Conservation (phyloP, 805 yeast species). For the Pichia kluyveri region DNA sequence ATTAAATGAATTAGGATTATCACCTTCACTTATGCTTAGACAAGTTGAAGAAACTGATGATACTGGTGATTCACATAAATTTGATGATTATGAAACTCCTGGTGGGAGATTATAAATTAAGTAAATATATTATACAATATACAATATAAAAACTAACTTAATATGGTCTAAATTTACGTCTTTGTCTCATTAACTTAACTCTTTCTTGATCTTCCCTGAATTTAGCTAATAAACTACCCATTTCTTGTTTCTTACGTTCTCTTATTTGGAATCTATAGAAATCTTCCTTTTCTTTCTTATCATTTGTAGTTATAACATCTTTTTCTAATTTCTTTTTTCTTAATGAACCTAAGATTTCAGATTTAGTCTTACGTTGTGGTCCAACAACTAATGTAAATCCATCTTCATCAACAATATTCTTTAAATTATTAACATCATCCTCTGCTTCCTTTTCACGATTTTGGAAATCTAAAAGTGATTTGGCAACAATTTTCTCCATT, state of each 20-base stretch:
- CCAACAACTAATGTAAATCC: slow-evolving; percentile 91
- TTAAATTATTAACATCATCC: slow-evolving; percentile 45
- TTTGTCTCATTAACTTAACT: slow-evolving; percentile 68
- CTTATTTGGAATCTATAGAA: slow-evolving; percentile 95
- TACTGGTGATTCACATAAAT: slow-evolving; percentile 15
- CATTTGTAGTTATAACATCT: slow-evolving; percentile 35
- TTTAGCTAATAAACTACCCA: slow-evolving; percentile 75
- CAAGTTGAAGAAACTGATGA: slow-evolving; percentile 54
- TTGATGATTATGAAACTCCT: slow-evolving; percentile 26
- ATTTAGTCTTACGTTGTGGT: slow-evolving; percentile 71
- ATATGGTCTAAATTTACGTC: slow-evolving; percentile 79
- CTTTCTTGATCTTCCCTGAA: slow-evolving; percentile 88
- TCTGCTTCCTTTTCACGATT: slow-evolving; percentile 55
- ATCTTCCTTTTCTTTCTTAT: slow-evolving; percentile 75
- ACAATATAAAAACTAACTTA: slow-evolving; percentile 18
- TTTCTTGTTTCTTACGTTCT: slow-evolving; percentile 85
- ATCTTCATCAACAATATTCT: slow-evolving; percentile 74
- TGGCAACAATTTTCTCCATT: slow-evolving; percentile 48
- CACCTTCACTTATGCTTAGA: slow-evolving; percentile 88
- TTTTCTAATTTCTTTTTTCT: slow-evolving; percentile 21
- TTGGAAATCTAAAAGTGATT: slow-evolving; percentile 59
- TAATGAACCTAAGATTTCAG: slow-evolving; percentile 52
- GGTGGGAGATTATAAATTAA: slow-evolving; percentile 30
- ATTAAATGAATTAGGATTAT: slow-evolving; percentile 73
- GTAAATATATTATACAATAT: not conserved